Evolutionary conservation across 225 moss, liverwort and hornwort species (phyloP).

Genomic region (Straminergon stramineum): DNA sequence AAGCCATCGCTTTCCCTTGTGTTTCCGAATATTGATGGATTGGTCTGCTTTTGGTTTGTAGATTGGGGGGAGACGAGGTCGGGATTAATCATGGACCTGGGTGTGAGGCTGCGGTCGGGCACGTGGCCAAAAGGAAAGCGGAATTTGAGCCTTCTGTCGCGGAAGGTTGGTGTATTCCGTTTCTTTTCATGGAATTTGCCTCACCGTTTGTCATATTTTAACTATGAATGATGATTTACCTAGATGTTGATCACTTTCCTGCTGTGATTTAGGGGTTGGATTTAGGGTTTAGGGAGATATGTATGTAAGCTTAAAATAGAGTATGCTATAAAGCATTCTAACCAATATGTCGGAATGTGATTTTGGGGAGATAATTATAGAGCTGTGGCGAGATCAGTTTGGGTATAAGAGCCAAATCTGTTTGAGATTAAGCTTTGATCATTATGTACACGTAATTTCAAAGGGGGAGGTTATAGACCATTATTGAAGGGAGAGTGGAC

Average conservation of each 20-base stretch:
- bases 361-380: background rate
- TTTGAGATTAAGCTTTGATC: background rate
- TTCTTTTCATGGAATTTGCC: background rate
- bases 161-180: constrained; percentile 10
- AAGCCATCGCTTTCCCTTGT: background rate
- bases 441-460: background rate
- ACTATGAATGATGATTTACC: background rate
- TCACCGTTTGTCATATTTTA: background rate
- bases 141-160: constrained; percentile 6
- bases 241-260: background rate
- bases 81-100: background rate
- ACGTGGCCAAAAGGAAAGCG: constrained; percentile 7
- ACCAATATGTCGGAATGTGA: background rate
- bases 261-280: background rate
- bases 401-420: background rate
- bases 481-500: background rate
- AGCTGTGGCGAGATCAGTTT: background rate
- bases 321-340: background rate
- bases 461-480: background rate
- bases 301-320: background rate
- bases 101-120: background rate
- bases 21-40: background rate
- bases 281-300: background rate
- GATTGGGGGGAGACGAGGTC: constrained; percentile 4
- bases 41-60: background rate